A percentile compares a stretch with the other conserved stretches of the same genome.
Evolutionary conservation across 2,329 filamentous ascomycete species (phyloP).

Genomic region (Neophaeococcomyces mojaviensis): DNA sequence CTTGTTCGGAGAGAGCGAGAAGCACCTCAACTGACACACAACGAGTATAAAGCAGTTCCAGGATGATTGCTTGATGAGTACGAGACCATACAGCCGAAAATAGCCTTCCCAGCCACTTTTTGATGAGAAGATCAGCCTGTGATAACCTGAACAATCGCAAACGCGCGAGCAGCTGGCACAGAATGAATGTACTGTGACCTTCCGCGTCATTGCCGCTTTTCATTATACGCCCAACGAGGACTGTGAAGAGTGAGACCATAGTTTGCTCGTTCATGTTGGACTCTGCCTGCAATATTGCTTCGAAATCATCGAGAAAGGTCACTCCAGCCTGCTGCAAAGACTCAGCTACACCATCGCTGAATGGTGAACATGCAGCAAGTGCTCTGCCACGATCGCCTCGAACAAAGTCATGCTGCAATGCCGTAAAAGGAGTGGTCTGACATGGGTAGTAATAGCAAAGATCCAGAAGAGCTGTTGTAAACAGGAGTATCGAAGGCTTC

Average conservation of each 20-base stretch:
- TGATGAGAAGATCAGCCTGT: slow-evolving; percentile 36
- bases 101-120: slow-evolving; percentile 35
- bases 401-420: slow-evolving; percentile 39
- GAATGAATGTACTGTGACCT: slow-evolving; percentile 26
- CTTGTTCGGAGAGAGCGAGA: slow-evolving; percentile 17
- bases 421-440: slow-evolving; percentile 32
- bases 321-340: slow-evolving; percentile 32
- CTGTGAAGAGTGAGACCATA: slow-evolving; percentile 35
- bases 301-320: slow-evolving; percentile 38
- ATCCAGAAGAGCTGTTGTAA: slow-evolving; percentile 39
- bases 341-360: slow-evolving; percentile 41
- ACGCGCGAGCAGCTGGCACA: slow-evolving; percentile 35
- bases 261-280: slow-evolving; percentile 40
- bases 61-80: slow-evolving; percentile 29
- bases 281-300: slow-evolving; percentile 39
- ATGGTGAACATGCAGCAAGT: slow-evolving; percentile 40
- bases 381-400: slow-evolving; percentile 36
- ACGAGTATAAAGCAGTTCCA: slow-evolving; percentile 38
- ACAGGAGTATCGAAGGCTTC: slow-evolving; percentile 30
- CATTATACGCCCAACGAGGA: slow-evolving; percentile 33
- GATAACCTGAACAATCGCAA: slow-evolving; percentile 37
- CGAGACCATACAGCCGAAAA: slow-evolving; percentile 30
- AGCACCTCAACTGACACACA: slow-evolving; percentile 37
- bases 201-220: slow-evolving; percentile 24
- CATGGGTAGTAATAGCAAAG: slow-evolving; percentile 35